Conservation (phyloP, 768 basidiomycete species). For the Mycena venus region DNA sequence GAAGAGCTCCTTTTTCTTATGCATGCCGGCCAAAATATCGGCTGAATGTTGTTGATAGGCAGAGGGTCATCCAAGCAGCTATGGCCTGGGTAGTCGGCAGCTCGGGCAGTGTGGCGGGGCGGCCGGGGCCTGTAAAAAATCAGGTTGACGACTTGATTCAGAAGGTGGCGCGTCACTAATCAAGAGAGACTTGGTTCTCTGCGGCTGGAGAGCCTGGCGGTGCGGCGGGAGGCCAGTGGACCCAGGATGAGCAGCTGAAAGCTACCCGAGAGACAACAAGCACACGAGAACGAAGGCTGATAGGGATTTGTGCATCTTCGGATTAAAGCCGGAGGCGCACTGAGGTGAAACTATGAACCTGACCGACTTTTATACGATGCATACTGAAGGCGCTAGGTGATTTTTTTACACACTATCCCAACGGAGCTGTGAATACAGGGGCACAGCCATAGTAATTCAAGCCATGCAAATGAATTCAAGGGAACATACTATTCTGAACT, state of each 20-base stretch:
- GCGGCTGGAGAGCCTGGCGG: conserved; percentile 1
- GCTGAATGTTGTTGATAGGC: conserved; percentile 32
- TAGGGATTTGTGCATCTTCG: conserved; percentile 14
- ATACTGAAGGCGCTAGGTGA: background rate
- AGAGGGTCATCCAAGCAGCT: conserved; percentile 19
- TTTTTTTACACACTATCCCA: background rate
- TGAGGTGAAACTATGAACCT: background rate
- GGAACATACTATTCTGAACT: conserved; percentile 15
- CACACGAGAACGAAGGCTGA: conserved; percentile 13
- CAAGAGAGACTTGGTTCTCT: conserved; percentile 26
- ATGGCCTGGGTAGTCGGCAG: conserved; percentile 30
- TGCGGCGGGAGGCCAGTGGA: background rate
- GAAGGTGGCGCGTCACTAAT: conserved; percentile 12
- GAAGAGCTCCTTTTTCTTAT: conserved; percentile 40
- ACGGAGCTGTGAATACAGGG: background rate
- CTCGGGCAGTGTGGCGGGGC: conserved; percentile 29
- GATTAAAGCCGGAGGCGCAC: conserved; percentile 1
- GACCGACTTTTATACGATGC: conserved; percentile 19
- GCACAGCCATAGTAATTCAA: background rate
- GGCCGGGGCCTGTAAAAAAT: conserved; percentile 13
- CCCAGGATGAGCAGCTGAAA: conserved; percentile 4
- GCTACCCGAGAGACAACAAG: conserved; percentile 12
- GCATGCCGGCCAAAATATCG: conserved; percentile 35
- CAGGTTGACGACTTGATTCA: background rate
- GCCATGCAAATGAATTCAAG: conserved; percentile 17